These are phyloP conservation scores for Cynara cardunculus DNA, from an alignment of 129 eudicot species.

Conservation along the genomic window DNA sequence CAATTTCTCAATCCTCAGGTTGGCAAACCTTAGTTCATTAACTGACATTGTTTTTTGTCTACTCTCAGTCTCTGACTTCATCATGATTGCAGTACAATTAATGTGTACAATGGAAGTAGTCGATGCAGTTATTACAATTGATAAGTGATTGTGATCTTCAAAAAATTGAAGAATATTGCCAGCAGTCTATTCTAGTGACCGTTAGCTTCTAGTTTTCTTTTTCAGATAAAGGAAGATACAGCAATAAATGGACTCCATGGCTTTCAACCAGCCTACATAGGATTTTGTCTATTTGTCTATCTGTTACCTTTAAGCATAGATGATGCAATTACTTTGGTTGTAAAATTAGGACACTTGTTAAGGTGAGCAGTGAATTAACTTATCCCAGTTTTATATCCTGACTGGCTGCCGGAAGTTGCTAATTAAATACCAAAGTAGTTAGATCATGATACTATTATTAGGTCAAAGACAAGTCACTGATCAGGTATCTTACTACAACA, in stretches of 20 bases:
- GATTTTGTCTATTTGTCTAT: neutral
- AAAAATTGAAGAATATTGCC: constrained; percentile 3
- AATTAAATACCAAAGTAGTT: neutral
- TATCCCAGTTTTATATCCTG: neutral
- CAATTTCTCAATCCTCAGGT: neutral
- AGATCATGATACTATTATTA: neutral
- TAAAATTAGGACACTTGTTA: neutral
- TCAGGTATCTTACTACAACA: neutral
- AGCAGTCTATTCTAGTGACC: neutral
- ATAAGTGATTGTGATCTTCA: neutral
- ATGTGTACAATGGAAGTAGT: neutral
- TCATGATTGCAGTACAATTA: neutral
- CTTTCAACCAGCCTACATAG: neutral
- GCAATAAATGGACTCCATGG: neutral
- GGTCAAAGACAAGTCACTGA: neutral
- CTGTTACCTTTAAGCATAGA: neutral
- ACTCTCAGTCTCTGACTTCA: neutral
- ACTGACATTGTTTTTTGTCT: neutral
- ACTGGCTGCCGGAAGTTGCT: neutral
- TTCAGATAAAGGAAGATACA: neutral
- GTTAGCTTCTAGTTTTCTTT: neutral
- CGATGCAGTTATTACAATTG: neutral
- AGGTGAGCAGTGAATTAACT: neutral
- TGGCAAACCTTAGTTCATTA: neutral
- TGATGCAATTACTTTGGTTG: neutral